Evolutionary conservation across 345 rosid species (phyloP).

Genomic region (Litchi chinensis): DNA sequence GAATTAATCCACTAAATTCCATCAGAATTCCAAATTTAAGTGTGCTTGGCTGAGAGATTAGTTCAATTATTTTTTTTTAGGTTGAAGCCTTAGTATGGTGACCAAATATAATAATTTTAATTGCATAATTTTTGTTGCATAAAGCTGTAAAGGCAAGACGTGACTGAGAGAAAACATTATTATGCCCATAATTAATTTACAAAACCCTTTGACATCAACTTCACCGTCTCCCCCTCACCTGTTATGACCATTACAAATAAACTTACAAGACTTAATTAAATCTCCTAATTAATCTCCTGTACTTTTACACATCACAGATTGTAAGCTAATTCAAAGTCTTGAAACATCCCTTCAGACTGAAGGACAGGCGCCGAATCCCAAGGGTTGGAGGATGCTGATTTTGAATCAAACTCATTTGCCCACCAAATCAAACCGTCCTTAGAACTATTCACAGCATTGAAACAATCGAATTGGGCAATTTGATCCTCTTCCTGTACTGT

Average conservation of each 20-base stretch:
- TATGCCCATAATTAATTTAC: constrained; percentile 69
- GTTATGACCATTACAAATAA: constrained; percentile 25
- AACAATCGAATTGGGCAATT: constrained; percentile 51
- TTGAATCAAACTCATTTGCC: constrained; percentile 63
- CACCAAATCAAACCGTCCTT: constrained; percentile 63
- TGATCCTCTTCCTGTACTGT: constrained; percentile 38
- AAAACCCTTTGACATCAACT: constrained; percentile 22
- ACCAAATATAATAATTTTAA: background rate
- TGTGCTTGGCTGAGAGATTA: no score
- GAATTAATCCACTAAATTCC: no score
- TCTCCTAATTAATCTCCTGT: background rate
- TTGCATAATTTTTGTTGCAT: background rate
- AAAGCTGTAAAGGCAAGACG: background rate
- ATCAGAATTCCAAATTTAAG: no score
- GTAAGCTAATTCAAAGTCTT: constrained; percentile 60
- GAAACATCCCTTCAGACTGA: constrained; percentile 57
- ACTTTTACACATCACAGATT: constrained; percentile 37
- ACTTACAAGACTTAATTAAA: constrained; percentile 2
- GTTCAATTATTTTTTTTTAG: no score
- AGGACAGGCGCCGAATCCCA: constrained; percentile 64
- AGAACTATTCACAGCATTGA: constrained; percentile 47
- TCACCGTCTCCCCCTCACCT: constrained; percentile 16
- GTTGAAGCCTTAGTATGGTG: background rate
- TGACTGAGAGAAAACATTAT: constrained; percentile 23
- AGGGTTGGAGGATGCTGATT: constrained; percentile 56